Conservation (phyloP, 2,329 filamentous ascomycete species). For the Aspergillus brunneoviolaceus region DNA sequence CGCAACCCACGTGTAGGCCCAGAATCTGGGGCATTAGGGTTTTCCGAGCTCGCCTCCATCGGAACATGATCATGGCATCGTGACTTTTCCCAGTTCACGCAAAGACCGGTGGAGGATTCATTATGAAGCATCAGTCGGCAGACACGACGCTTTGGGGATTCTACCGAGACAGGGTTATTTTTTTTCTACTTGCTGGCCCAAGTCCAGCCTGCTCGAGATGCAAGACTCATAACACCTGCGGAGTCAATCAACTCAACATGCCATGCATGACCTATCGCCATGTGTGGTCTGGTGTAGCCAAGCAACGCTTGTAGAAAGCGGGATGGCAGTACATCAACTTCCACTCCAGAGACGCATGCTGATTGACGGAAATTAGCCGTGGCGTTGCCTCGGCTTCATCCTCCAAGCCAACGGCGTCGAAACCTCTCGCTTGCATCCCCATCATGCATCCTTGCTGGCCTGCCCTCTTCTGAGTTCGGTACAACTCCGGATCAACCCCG, state of each 20-base stretch:
- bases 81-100: constrained; percentile 4
- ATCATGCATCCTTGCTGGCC: background rate
- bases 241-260: constrained; percentile 5
- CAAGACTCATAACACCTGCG: constrained; percentile 1
- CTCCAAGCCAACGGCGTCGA: constrained; percentile 16
- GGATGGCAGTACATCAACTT: constrained; percentile 6
- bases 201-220: background rate
- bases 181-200: background rate
- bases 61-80: background rate
- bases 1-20: constrained; percentile 10
- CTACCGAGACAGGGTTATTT: background rate
- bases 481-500: constrained; percentile 22
- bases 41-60: background rate
- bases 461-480: background rate
- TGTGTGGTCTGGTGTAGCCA: constrained; percentile 1
- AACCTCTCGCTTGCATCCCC: constrained; percentile 1
- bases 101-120: background rate
- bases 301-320: constrained; percentile 15
- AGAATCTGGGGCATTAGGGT: background rate
- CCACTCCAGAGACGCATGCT: constrained; percentile 5
- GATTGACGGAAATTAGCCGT: constrained; percentile 26
- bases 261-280: constrained; percentile 10
- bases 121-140: background rate
- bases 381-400: constrained; percentile 15
- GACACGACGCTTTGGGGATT: background rate